Base-by-base conservation (phyloP, 192 early-diverging fungal species). In the Coemansia sp. region DNA sequence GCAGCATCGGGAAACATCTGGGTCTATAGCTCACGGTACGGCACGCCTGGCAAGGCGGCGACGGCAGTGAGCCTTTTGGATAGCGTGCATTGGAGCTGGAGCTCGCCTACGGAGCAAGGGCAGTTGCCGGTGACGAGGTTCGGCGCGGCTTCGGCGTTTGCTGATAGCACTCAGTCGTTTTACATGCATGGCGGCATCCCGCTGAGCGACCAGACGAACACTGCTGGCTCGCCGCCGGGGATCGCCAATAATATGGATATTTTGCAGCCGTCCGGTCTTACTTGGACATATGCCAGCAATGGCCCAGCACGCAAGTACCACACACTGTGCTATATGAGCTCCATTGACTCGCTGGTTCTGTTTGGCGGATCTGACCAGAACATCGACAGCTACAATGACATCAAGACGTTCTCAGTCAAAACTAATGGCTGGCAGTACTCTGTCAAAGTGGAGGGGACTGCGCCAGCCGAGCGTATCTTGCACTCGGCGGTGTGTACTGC, bases 401-500 rank as follows among this genome's bases (percentile, higher is more conserved):
- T 91, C 8, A 76, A 86, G 59, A 69, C 84, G 8, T 88, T 86
- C 43, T 76, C 78, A 29, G 59, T 86, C 1, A 71, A 59, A 15
- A 73, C 72, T 32, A 83, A 85, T 37, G 68, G 75, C 3, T 91
- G 89, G 91, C 66, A 77, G 67, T 76, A 86, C 32, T 41, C 79
- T 46, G 58, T 79, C 42, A 70, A 74, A 5, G 53, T 85, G 51
- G 24, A 53, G 17, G 86, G 71, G 32, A 74, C 73, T 46, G 82
- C 82, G 22, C 89, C 51, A 71, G 82, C 61, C 69, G 72, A 87
- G 45, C 84, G 91, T 10, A 73, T 86, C 17, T 56, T 88, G 54
- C 91, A 91, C 38, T 84, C 90, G 0, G 87, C 91, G 3, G 87
- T 87, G 1, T 93, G 91, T 65, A 46, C 87, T 10, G 61, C 86